A percentile compares a stretch with the other conserved stretches of the same genome.
Evolutionary conservation across 352 stramenopile genomes (phyloP).

Genomic region (Elongisporangium anandrum): DNA sequence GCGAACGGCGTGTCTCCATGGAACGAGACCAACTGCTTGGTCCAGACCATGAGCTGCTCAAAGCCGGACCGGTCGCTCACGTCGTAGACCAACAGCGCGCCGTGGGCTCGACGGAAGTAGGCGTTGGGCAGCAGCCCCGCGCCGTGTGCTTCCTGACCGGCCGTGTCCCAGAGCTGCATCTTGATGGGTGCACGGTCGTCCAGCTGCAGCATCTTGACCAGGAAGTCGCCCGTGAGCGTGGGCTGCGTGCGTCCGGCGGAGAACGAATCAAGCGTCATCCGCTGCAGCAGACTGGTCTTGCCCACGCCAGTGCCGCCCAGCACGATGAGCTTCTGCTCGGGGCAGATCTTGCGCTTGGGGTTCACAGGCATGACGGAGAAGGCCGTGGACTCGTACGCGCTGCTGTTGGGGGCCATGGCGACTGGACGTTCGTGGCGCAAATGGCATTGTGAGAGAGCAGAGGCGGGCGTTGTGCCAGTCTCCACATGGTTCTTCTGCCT

Average conservation of each 20-base stretch:
- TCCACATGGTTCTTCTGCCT: neutral
- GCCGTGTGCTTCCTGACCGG: slow-evolving; percentile 40
- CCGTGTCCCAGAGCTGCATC: slow-evolving; percentile 53
- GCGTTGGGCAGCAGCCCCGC: slow-evolving; percentile 21
- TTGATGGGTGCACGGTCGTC: slow-evolving; percentile 25
- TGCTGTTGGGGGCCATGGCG: neutral
- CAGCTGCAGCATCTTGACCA: slow-evolving; percentile 26
- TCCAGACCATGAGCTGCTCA: slow-evolving; percentile 22
- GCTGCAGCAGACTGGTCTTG: slow-evolving; percentile 35
- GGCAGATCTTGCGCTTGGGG: slow-evolving; percentile 46
- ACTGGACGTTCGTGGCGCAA: no score
- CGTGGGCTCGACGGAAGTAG: slow-evolving; percentile 39
- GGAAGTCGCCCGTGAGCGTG: slow-evolving; percentile 18
- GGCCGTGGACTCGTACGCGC: neutral
- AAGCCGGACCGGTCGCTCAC: slow-evolving; percentile 31
- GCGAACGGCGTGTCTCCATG: slow-evolving; percentile 15
- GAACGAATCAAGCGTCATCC: slow-evolving; percentile 10
- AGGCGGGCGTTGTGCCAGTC: neutral
- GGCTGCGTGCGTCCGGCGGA: neutral
- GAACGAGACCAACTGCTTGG: slow-evolving; percentile 17
- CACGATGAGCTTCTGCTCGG: slow-evolving; percentile 45
- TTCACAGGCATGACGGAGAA: slow-evolving; percentile 57
- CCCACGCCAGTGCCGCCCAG: slow-evolving; percentile 34
- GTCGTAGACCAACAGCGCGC: slow-evolving; percentile 44
- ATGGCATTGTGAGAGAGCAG: neutral